phyloP scores from a whole-genome alignment of 768 basidiomycete genomes.

The Lentinus brumalis region DNA sequence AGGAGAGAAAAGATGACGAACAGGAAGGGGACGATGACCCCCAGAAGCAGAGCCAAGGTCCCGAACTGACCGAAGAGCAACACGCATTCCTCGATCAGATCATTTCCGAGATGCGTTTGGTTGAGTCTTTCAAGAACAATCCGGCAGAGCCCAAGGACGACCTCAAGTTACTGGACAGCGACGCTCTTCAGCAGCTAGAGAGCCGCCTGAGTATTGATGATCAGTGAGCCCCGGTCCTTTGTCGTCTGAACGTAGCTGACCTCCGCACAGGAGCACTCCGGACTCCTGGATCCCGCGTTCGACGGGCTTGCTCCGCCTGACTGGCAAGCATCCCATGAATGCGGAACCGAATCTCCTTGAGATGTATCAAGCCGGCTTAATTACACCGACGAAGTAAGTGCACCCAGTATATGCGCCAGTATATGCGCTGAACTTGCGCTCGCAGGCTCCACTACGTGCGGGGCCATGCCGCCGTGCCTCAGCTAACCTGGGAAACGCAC shows the following conservation, averaged over 20 bases:
- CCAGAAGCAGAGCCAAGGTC: background rate
- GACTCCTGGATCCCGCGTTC: constrained; percentile 27
- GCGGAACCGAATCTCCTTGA: constrained; percentile 16
- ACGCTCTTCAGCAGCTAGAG: constrained; percentile 22
- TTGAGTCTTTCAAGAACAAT: constrained; percentile 19
- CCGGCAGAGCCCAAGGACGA: constrained; percentile 4
- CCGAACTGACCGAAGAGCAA: constrained; percentile 7
- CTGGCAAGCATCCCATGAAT: constrained; percentile 25
- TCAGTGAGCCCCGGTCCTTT: constrained; percentile 16
- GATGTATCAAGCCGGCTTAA: constrained; percentile 22
- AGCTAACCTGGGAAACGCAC: constrained; percentile 24
- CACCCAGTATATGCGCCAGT: background rate
- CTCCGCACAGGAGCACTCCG: constrained; percentile 14
- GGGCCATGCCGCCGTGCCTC: constrained; percentile 22
- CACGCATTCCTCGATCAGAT: constrained; percentile 8
- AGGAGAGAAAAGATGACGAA: background rate
- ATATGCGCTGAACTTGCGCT: background rate
- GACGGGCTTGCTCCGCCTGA: constrained; percentile 15
- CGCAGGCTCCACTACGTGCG: constrained; percentile 26
- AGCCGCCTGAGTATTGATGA: constrained; percentile 22
- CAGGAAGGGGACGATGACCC: background rate
- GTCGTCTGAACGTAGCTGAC: background rate
- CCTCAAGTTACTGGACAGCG: constrained; percentile 19
- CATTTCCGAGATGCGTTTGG: constrained; percentile 13
- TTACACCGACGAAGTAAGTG: constrained; percentile 25